Evolutionary conservation across 345 rosid genomes (phyloP).

Genomic region (Eucalyptus tenuipes): DNA sequence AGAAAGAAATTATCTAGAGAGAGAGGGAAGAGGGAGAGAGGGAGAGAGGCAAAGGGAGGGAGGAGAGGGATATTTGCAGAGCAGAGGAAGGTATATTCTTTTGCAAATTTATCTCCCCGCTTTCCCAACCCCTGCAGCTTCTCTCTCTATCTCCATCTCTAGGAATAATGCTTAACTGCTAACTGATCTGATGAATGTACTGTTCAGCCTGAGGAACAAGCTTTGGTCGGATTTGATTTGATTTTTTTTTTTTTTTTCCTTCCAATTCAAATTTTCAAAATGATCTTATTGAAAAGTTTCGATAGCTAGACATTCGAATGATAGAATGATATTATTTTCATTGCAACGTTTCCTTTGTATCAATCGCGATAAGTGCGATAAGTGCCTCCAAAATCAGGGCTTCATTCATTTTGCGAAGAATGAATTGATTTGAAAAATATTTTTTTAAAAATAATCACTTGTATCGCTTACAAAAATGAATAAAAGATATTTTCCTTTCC

Average conservation of each 20-base stretch:
- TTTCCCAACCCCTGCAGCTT: not conserved
- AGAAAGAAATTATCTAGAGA: not conserved
- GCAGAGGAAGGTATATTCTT: not conserved
- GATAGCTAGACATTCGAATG: not conserved
- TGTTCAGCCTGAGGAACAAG: not conserved
- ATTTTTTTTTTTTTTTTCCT: not conserved
- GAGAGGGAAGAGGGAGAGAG: not conserved
- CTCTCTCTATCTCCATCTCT: not conserved
- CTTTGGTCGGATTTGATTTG: not conserved
- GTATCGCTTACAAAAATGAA: fast-evolving
- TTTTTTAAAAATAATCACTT: fast-evolving
- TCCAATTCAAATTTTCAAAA: not conserved
- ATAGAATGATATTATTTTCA: not conserved
- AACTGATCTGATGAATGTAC: not conserved
- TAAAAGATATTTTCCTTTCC: no score
- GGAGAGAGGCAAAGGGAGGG: not conserved
- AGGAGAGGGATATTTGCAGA: not conserved
- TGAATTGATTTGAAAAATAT: fast-evolving
- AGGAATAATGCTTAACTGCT: not conserved
- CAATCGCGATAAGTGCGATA: fast-evolving
- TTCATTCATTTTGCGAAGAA: fast-evolving
- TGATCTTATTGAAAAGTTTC: not conserved
- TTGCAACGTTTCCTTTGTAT: fast-evolving
- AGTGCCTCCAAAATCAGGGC: fast-evolving
- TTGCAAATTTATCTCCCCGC: not conserved